Percentiles rank a stretch among this genome's conserved stretches.
Conservation (phyloP, 495 filamentous ascomycete species). For the Neurospora terricola region DNA sequence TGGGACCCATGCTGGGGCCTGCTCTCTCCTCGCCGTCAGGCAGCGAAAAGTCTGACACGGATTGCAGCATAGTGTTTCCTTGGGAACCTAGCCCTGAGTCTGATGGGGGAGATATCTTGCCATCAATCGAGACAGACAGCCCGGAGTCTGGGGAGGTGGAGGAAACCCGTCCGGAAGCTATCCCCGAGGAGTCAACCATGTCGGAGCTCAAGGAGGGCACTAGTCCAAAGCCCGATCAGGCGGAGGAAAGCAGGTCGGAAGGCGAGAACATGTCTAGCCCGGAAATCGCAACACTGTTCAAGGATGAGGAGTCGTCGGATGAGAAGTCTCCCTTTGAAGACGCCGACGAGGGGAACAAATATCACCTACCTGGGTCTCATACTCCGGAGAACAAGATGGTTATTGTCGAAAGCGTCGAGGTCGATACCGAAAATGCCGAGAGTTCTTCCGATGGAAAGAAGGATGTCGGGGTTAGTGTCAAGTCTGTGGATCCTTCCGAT, state of each 20-base stretch:
- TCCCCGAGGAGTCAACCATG: neutral
- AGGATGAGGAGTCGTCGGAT: neutral
- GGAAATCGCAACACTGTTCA: neutral
- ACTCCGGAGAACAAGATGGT: neutral
- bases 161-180: neutral
- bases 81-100: neutral
- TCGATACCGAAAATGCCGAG: neutral
- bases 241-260: neutral
- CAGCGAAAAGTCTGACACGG: neutral
- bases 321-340: neutral
- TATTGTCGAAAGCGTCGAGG: neutral
- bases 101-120: neutral
- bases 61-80: neutral
- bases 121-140: neutral
- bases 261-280: neutral
- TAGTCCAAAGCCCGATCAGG: neutral
- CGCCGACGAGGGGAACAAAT: neutral
- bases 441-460: neutral
- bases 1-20: neutral
- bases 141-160: neutral
- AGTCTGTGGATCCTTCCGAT: neutral
- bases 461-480: neutral
- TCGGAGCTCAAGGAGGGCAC: neutral
- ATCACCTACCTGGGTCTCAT: neutral
- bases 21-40: neutral